Conservation (phyloP, 352 stramenopile genomes). For the Phytophthora rubi region DNA sequence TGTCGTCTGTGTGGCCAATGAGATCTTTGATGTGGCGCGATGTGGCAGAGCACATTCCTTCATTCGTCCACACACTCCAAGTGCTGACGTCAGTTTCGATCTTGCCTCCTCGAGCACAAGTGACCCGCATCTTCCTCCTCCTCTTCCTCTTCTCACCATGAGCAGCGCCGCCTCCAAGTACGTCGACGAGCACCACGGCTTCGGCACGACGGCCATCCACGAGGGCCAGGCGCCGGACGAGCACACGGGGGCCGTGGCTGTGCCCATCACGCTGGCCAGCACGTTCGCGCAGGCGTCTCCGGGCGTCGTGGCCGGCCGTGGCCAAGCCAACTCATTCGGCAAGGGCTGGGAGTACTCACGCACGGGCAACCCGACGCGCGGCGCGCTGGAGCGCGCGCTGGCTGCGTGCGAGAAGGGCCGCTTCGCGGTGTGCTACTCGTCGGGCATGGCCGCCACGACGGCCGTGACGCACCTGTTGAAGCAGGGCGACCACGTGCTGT, state of each 20-base stretch:
- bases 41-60: neutral
- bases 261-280: slow-evolving; percentile 93
- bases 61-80: slow-evolving; percentile 17
- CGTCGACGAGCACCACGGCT: slow-evolving; percentile 80
- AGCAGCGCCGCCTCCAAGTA: slow-evolving; percentile 61
- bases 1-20: neutral
- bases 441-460: slow-evolving; percentile 92
- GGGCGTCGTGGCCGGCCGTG: slow-evolving; percentile 74
- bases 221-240: slow-evolving; percentile 79
- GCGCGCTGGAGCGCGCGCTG: slow-evolving; percentile 94
- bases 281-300: slow-evolving; percentile 89
- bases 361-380: slow-evolving; percentile 95
- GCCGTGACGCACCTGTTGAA: slow-evolving; percentile 88
- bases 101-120: slow-evolving; percentile 21
- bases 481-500: slow-evolving; percentile 94
- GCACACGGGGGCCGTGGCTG: slow-evolving; percentile 79
- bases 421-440: slow-evolving; percentile 89
- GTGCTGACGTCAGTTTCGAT: slow-evolving; percentile 30
- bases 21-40: neutral
- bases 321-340: slow-evolving; percentile 91
- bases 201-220: slow-evolving; percentile 87
- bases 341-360: slow-evolving; percentile 97
- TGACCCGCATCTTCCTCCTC: neutral
- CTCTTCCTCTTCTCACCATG: slow-evolving; percentile 26
- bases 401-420: slow-evolving; percentile 92